Conservation (phyloP, 176 grass and related monocot species). For the Areca catechu region DNA sequence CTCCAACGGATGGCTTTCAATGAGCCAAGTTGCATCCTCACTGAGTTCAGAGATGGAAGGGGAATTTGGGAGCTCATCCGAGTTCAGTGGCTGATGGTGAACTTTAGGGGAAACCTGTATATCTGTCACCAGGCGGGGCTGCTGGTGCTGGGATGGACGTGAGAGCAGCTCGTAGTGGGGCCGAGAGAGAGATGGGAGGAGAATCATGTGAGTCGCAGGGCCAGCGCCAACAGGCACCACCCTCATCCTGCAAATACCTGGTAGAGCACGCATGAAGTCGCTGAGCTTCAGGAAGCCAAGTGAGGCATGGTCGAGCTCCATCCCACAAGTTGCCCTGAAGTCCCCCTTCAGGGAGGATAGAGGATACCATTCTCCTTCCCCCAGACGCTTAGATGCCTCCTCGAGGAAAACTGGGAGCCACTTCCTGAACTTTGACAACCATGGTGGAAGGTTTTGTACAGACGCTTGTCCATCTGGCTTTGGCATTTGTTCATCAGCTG, state of each 20-base stretch:
- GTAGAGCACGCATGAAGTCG: slow-evolving; percentile 50
- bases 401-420: slow-evolving; percentile 52
- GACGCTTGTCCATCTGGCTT: slow-evolving; percentile 27
- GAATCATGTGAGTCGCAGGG: slow-evolving; percentile 52
- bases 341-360: slow-evolving; percentile 51
- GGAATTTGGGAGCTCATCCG: slow-evolving; percentile 25
- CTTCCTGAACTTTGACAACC: slow-evolving; percentile 54
- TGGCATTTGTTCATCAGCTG: slow-evolving; percentile 18
- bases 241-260: slow-evolving; percentile 54
- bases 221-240: slow-evolving; percentile 40
- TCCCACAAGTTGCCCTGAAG: slow-evolving; percentile 49
- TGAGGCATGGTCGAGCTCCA: slow-evolving; percentile 43
- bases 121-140: too few relatives aligned
- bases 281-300: slow-evolving; percentile 62
- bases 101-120: too few relatives aligned
- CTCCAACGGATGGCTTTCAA: slow-evolving; percentile 14
- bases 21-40: slow-evolving; percentile 10
- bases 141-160: slow-evolving; percentile 11
- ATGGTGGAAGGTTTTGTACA: slow-evolving; percentile 50
- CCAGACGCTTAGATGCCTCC: slow-evolving; percentile 24
- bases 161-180: slow-evolving; percentile 43
- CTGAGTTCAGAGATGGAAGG: slow-evolving; percentile 20
- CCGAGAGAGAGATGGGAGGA: slow-evolving; percentile 31
- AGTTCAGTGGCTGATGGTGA: too few relatives aligned
- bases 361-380: slow-evolving; percentile 36